These are phyloP conservation scores for Abrus pulchellus DNA, from an alignment of 306 rosid species.

Conservation along the genomic window DNA sequence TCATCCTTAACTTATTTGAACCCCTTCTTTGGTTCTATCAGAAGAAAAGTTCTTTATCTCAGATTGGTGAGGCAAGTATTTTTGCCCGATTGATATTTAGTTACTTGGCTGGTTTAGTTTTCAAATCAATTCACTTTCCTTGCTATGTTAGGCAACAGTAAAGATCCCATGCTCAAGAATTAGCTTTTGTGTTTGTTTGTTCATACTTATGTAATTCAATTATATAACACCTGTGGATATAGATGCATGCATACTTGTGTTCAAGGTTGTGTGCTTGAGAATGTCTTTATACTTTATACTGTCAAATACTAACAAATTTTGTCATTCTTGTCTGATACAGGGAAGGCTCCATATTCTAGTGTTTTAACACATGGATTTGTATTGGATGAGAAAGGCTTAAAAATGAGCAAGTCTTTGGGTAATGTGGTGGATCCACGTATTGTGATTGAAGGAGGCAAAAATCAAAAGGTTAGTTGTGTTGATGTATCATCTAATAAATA, in stretches of 20 bases:
- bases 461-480: constrained; percentile 72
- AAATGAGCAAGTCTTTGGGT: constrained; percentile 99
- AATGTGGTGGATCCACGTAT: constrained; percentile 88
- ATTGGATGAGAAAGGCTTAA: constrained; percentile 95
- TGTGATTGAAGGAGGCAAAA: constrained; percentile 97
- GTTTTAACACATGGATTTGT: constrained; percentile 98
- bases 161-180: constrained; percentile 18
- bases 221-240: background rate
- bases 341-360: constrained; percentile 92
- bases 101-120: constrained; percentile 15
- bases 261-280: background rate
- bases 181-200: constrained; percentile 7
- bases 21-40: background rate
- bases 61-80: background rate
- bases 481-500: constrained; percentile 5
- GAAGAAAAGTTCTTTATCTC: background rate
- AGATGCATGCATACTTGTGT: constrained; percentile 19
- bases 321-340: constrained; percentile 60
- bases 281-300: constrained; percentile 1
- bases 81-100: background rate
- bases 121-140: constrained; percentile 13
- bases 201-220: constrained; percentile 15
- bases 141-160: background rate
- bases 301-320: constrained; percentile 44
- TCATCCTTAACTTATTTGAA: background rate